Base-by-base conservation (phyloP, 352 stramenopile genomes). In the Labyrinthula sp. region DNA sequence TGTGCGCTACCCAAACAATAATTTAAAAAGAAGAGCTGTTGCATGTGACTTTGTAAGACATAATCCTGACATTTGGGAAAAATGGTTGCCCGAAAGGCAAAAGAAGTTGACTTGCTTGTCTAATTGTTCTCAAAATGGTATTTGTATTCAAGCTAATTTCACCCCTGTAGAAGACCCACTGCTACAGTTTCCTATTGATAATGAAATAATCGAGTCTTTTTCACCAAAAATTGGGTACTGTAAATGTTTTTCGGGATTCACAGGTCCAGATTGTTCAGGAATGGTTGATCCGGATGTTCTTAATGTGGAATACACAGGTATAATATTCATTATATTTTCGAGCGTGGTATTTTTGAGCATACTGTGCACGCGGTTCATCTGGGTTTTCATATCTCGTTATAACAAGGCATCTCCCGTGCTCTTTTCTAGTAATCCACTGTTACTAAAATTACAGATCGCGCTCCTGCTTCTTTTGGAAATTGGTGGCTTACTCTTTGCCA, bases 11-110 rank as follows among this genome's bases (percentile, higher is more conserved):
- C 10, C 22, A 12, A 8, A 10, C 10, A 54, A 20, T n/a, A 18
- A 26, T 8, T 15, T 22, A 3, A 35, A 35, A 2, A 54, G 35
- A 3, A 25, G 45, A 10, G 22, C 20, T 17, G 26, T 54, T 17
- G 45, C 40, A 21, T 54, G 45, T 38, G 45, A 54, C 12, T 54
- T 35, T 35, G 15, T 54, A 20, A 50, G 37, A 4, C 29, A 50
- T 12, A 54, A 54, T 38, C 26, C 9, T n/a, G 37, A 49, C 17
- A 38, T 36, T 20, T 54, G 45, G 45, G 15, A 45, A n/a, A 2
- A 50, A 21, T 54, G 45, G 45, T 25, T 54, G 0, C 45, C 45
- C 7, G 0, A 14, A 12, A 54, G 35, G 17, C n/a, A 35, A 5
- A 10, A 55, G 20, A 2, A 54, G 17, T 21, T 45, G 23, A 35